Evolutionary conservation across 768 basidiomycete genomes (phyloP).

Genomic region (Lactarius trivialis): DNA sequence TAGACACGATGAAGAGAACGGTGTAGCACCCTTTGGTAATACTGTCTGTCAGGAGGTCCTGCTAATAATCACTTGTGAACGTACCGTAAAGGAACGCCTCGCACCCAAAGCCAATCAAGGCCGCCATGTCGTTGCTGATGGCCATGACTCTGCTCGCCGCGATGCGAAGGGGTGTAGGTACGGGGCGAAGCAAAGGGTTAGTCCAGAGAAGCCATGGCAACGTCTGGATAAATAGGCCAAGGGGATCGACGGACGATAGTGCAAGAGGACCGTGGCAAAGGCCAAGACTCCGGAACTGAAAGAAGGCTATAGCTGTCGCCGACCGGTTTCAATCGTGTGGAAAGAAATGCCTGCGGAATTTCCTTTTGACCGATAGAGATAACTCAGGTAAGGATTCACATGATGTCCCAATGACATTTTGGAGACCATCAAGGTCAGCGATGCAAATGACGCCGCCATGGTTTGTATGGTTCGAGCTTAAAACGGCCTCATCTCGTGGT

Average conservation of each 20-base stretch:
- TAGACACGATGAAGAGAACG: neutral
- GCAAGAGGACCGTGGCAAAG: neutral
- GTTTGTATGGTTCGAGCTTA: slow-evolving; percentile 56
- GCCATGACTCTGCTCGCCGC: slow-evolving; percentile 23
- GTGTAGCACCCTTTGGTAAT: slow-evolving; percentile 5
- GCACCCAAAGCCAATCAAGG: slow-evolving; percentile 34
- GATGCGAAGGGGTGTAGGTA: neutral
- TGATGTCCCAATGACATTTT: slow-evolving; percentile 98
- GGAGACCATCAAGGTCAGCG: slow-evolving; percentile 88
- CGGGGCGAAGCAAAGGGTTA: neutral
- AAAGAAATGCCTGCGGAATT: neutral
- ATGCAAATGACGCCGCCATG: slow-evolving; percentile 91
- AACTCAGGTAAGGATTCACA: slow-evolving; percentile 94
- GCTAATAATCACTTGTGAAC: slow-evolving; percentile 24
- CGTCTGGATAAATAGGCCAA: slow-evolving; percentile 2
- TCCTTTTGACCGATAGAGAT: neutral
- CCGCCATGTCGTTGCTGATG: slow-evolving; percentile 30
- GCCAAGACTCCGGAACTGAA: neutral
- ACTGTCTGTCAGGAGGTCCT: neutral
- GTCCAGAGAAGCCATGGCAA: neutral
- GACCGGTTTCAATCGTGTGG: neutral
- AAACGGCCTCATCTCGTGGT: neutral
- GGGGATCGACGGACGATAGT: neutral
- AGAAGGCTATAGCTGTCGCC: neutral
- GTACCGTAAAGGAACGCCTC: slow-evolving; percentile 35